These are phyloP conservation scores for Aspergillus ibericus DNA, from an alignment of 2,329 filamentous ascomycete genomes.

Conservation along the genomic window DNA sequence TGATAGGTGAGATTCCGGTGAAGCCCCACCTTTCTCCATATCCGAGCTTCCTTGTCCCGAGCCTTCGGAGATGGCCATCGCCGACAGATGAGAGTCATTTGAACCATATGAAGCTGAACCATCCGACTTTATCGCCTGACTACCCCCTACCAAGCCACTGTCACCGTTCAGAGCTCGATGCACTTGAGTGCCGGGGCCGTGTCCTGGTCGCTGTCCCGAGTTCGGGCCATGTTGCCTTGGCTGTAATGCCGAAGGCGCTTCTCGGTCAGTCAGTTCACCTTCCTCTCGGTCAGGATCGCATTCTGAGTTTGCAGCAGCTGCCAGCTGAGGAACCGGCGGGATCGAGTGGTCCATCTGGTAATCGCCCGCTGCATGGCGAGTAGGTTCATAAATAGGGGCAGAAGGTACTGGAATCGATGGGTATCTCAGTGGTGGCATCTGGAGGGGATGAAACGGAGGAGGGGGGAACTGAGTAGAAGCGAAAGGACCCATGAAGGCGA, in stretches of 20 bases:
- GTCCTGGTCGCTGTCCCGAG: neutral
- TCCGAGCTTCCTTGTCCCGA: conserved; percentile 15
- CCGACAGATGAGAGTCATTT: neutral
- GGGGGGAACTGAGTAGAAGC: conserved; percentile 31
- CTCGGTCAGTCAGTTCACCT: conserved; percentile 72
- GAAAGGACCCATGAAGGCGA: conserved; percentile 34
- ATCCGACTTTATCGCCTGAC: neutral
- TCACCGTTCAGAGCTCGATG: neutral
- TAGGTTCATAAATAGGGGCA: conserved; percentile 13
- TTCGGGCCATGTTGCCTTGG: neutral
- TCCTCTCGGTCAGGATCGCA: conserved; percentile 61
- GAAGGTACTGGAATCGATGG: conserved; percentile 22
- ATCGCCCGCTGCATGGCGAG: conserved; percentile 10
- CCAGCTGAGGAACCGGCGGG: conserved; percentile 9
- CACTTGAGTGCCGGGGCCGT: neutral
- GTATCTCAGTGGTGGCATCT: conserved; percentile 24
- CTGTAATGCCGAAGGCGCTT: conserved; percentile 38
- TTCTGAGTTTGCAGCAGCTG: conserved; percentile 28
- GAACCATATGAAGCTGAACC: neutral
- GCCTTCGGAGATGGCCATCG: neutral
- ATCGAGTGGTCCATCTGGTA: conserved; percentile 8
- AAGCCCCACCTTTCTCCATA: conserved; percentile 29
- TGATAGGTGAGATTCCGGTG: conserved; percentile 20
- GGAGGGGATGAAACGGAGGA: conserved; percentile 36
- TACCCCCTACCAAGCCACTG: neutral